Evolutionary conservation across 225 moss, liverwort and hornwort species (phyloP).

Genomic region (Pleurozium schreberi): DNA sequence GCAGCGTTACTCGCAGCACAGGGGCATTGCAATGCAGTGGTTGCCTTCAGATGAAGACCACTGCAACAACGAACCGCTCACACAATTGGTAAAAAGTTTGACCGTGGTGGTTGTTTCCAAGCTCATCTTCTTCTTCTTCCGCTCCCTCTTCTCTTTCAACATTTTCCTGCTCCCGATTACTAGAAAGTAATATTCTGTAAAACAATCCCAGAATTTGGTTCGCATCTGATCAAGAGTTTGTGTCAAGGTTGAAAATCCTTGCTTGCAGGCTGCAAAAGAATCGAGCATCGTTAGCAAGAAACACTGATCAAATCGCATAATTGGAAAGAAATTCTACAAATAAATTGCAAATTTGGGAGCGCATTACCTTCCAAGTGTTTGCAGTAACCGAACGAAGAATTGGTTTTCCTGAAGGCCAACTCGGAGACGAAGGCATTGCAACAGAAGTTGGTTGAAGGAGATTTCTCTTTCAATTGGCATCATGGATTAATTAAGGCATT

Average conservation of each 20-base stretch:
- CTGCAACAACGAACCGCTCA: neutral
- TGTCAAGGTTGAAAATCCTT: conserved; percentile 3
- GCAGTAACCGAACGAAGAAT: conserved; percentile 15
- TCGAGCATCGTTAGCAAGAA: neutral
- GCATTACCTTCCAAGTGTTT: conserved; percentile 1
- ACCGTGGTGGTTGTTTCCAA: neutral
- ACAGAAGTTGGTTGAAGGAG: conserved; percentile 25
- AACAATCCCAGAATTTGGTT: neutral
- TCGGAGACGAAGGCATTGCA: conserved; percentile 31
- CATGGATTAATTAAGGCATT: neutral
- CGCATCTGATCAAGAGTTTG: neutral
- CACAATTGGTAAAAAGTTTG: neutral
- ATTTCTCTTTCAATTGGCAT: conserved; percentile 21
- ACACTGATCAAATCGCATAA: neutral
- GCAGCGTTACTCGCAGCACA: neutral
- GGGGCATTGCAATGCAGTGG: neutral
- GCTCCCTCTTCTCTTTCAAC: neutral
- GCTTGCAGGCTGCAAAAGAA: conserved; percentile 12
- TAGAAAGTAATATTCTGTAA: neutral
- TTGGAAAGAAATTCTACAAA: neutral
- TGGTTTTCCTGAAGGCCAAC: conserved; percentile 24
- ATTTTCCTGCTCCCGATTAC: neutral
- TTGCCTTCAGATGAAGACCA: neutral
- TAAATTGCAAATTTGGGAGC: neutral
- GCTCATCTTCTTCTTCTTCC: neutral